phyloP scores from a whole-genome alignment of 371 early-diverging fungal species.

The Mortierella sp. region DNA sequence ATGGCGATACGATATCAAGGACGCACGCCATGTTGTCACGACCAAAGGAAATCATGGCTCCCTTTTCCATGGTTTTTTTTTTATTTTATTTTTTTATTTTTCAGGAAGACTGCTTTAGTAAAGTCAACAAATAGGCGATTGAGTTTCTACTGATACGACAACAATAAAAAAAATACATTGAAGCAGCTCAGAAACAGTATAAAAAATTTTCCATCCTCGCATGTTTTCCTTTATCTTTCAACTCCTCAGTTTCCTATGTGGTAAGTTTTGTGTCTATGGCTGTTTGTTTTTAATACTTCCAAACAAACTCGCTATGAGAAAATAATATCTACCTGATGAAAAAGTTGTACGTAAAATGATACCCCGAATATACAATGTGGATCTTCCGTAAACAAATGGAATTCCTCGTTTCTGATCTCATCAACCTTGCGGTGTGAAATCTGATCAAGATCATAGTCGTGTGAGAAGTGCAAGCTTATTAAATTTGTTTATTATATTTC shows the following conservation, averaged over 20 bases:
- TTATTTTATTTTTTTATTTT: not conserved
- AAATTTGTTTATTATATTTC: not conserved
- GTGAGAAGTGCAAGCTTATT: not conserved
- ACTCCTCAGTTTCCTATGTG: constrained; percentile 1
- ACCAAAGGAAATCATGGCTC: too few species aligned
- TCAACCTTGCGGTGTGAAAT: not conserved
- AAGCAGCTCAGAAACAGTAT: not conserved
- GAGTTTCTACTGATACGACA: not conserved
- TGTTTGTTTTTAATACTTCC: not conserved
- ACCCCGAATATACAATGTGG: constrained; percentile 58
- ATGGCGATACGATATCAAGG: not conserved
- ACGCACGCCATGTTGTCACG: not conserved
- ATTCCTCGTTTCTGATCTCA: constrained; percentile 59
- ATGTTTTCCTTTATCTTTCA: not conserved
- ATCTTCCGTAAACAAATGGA: constrained; percentile 59
- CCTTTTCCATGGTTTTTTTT: too few species aligned
- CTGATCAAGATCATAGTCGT: not conserved
- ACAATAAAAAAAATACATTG: not conserved
- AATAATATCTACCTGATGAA: constrained; percentile 43
- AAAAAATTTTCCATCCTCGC: not conserved
- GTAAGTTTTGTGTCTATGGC: constrained; percentile 12
- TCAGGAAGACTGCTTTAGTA: not conserved
- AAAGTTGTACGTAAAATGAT: constrained; percentile 60
- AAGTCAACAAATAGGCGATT: too few species aligned
- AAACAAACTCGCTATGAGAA: constrained; percentile 16